Evolutionary conservation across 768 basidiomycete species (phyloP).

Genomic region (Pulveroboletus frians): DNA sequence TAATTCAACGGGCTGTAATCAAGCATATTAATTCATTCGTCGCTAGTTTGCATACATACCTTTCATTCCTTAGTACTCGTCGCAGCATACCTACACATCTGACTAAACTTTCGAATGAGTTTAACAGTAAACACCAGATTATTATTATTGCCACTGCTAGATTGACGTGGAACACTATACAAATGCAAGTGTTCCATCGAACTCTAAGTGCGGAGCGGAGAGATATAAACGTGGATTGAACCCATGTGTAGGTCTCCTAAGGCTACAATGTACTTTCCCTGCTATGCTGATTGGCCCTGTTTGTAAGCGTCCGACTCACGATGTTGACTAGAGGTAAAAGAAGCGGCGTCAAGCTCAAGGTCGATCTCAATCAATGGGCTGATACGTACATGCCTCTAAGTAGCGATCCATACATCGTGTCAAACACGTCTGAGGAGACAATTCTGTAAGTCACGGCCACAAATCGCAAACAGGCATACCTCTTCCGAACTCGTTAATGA

Average conservation of each 20-base stretch:
- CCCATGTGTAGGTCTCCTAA: not conserved
- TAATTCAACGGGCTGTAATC: conserved; percentile 12
- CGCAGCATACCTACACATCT: conserved; percentile 13
- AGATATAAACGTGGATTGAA: not conserved
- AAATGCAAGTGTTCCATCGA: conserved; percentile 2
- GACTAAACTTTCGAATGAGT: conserved; percentile 5
- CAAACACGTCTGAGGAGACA: conserved; percentile 56
- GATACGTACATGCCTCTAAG: conserved; percentile 73
- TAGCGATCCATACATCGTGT: conserved; percentile 75
- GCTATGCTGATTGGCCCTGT: conserved; percentile 39
- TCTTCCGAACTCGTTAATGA: conserved; percentile 69
- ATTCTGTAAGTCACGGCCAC: not conserved
- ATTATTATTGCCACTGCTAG: conserved; percentile 7
- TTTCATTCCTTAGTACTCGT: conserved; percentile 15
- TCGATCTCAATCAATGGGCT: not conserved
- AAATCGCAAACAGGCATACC: conserved; percentile 33
- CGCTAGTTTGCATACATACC: conserved; percentile 13
- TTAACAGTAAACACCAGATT: conserved; percentile 12
- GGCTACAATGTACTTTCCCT: conserved; percentile 16
- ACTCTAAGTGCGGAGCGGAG: not conserved
- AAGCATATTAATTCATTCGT: conserved; percentile 5
- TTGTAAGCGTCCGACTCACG: conserved; percentile 64
- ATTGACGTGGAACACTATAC: not conserved
- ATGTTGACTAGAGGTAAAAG: conserved; percentile 56
- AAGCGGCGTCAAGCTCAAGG: not conserved